Conservation (phyloP, 495 filamentous ascomycete genomes). For the Lepidopterella palustris region DNA sequence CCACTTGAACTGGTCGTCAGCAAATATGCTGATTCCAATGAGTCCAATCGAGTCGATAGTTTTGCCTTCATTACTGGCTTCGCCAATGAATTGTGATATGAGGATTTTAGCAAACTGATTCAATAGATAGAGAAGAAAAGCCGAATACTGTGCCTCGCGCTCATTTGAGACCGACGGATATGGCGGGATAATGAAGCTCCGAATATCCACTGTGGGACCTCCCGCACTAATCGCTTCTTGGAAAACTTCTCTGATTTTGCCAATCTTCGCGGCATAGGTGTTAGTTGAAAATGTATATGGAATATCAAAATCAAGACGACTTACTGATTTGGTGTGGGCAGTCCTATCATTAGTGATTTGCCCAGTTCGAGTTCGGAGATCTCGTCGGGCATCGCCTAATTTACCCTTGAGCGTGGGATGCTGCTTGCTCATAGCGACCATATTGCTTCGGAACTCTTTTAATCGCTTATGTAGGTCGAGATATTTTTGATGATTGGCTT, state of each 20-base stretch:
- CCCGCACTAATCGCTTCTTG: conserved; percentile 42
- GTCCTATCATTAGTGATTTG: conserved; percentile 61
- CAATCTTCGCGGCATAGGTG: conserved; percentile 34
- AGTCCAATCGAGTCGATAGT: conserved; percentile 80
- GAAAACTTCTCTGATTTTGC: conserved; percentile 43
- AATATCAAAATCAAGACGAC: conserved; percentile 18
- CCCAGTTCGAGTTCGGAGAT: conserved; percentile 63
- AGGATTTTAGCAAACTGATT: conserved; percentile 76
- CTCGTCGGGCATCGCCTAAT: conserved; percentile 69
- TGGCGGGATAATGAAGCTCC: conserved; percentile 55
- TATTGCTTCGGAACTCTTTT: conserved; percentile 59
- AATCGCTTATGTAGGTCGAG: conserved; percentile 63
- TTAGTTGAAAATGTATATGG: conserved; percentile 6
- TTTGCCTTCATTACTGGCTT: conserved; percentile 61
- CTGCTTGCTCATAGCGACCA: conserved; percentile 46
- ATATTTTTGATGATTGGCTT: conserved; percentile 53
- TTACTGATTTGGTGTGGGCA: conserved; percentile 54
- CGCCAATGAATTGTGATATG: conserved; percentile 67
- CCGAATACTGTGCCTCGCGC: conserved; percentile 34
- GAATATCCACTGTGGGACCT: conserved; percentile 59
- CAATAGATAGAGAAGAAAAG: conserved; percentile 70
- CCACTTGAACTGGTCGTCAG: conserved; percentile 58
- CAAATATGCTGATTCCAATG: conserved; percentile 66
- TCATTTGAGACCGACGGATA: conserved; percentile 45
- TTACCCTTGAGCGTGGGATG: conserved; percentile 53